Percentiles rank a stretch among this genome's conserved stretches.
Evolutionary conservation across 495 filamentous ascomycete genomes (phyloP).

Genomic region (Penicillium soppii): DNA sequence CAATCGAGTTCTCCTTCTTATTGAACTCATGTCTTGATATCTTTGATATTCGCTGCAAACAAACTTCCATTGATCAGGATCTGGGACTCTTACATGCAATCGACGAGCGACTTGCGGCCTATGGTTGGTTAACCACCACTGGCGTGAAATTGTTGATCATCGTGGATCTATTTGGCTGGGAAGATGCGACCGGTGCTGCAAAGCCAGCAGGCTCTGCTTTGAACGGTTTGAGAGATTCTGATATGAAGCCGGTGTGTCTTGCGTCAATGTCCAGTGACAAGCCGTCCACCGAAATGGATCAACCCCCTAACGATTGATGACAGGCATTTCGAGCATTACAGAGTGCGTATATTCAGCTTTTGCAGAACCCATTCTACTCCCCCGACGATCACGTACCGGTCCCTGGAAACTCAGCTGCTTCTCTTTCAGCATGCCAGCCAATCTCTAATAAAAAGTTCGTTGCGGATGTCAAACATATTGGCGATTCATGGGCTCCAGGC

Average conservation of each 20-base stretch:
- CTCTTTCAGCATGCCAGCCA: constrained; percentile 44
- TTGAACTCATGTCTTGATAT: constrained; percentile 89
- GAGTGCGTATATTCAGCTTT: constrained; percentile 79
- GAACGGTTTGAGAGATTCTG: constrained; percentile 70
- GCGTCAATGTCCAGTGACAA: neutral
- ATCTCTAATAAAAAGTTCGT: constrained; percentile 82
- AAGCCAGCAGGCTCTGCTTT: constrained; percentile 35
- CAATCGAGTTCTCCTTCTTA: constrained; percentile 85
- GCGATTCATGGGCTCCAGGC: constrained; percentile 62
- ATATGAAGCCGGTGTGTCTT: constrained; percentile 70
- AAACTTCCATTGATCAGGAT: constrained; percentile 70
- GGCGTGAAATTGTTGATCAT: constrained; percentile 85
- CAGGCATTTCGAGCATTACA: constrained; percentile 90
- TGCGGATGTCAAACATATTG: constrained; percentile 80
- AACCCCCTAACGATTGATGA: constrained; percentile 2
- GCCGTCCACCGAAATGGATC: neutral
- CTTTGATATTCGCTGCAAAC: constrained; percentile 77
- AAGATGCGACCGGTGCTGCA: constrained; percentile 20
- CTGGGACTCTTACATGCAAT: constrained; percentile 88
- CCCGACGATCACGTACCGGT: constrained; percentile 76
- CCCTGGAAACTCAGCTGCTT: constrained; percentile 27
- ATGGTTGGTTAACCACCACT: constrained; percentile 97
- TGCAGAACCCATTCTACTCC: constrained; percentile 94
- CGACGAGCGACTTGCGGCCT: constrained; percentile 86
- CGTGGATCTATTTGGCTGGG: constrained; percentile 76